Evolutionary conservation across 306 rosid species (phyloP).

Genomic region (Alnus glutinosa): DNA sequence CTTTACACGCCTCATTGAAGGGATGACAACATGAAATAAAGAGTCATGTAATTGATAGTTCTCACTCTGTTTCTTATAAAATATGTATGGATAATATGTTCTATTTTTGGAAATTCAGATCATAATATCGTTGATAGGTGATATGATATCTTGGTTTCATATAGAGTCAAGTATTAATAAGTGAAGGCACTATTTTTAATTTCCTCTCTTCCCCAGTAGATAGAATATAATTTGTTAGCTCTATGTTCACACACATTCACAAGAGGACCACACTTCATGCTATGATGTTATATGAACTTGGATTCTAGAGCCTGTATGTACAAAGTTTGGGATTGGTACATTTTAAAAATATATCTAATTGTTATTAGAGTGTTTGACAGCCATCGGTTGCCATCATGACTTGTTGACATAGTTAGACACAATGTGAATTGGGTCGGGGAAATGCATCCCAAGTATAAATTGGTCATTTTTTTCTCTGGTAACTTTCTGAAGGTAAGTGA

Average conservation of each 20-base stretch:
- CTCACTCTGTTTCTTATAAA: no score
- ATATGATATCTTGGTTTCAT: no score
- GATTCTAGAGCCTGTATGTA: background rate
- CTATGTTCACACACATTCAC: background rate
- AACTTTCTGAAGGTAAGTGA: background rate
- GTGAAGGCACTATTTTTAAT: no score
- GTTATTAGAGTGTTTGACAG: background rate
- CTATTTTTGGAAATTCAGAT: no score
- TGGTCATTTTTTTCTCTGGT: background rate
- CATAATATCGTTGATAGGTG: no score
- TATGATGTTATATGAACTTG: background rate
- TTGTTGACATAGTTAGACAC: background rate
- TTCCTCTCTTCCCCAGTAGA: no score
- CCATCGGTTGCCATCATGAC: background rate
- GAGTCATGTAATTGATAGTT: no score
- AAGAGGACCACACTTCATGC: background rate
- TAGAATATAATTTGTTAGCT: no score
- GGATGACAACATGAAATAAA: no score
- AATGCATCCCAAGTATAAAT: background rate
- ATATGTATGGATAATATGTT: no score
- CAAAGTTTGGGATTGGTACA: background rate
- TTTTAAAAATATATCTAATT: background rate
- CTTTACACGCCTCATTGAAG: no score
- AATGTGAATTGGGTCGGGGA: background rate
- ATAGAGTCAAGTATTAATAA: no score